These are phyloP conservation scores for Mortierella polycephala DNA, from an alignment of 371 early-diverging fungal genomes.

Conservation along the genomic window DNA sequence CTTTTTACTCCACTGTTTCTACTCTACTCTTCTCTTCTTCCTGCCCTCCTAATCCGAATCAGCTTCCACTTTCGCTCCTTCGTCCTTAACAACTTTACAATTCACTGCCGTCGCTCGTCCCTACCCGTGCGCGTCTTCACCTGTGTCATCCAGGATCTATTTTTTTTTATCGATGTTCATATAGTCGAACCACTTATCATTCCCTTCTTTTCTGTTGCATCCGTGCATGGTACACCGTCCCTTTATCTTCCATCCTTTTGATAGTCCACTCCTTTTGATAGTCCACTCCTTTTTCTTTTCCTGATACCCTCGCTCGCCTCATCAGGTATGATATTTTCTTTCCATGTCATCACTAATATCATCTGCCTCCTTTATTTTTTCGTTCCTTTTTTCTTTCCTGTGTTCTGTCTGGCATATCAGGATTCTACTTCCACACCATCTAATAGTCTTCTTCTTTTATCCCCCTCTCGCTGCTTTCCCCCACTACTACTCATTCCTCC, in stretches of 20 bases:
- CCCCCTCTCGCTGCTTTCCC: conserved; percentile 1
- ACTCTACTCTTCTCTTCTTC: background rate
- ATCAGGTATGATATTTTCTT: conserved; percentile 18
- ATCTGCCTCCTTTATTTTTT: conserved; percentile 10
- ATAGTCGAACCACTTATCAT: too few species aligned
- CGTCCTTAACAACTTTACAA: background rate
- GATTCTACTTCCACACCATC: conserved; percentile 28
- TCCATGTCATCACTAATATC: background rate
- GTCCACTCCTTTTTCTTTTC: conserved; percentile 8
- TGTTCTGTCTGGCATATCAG: conserved; percentile 30
- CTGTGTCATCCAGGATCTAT: too few species aligned
- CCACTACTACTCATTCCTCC: conserved; percentile 1
- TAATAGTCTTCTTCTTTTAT: conserved; percentile 10
- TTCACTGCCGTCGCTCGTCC: too few species aligned
- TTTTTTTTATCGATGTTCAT: too few species aligned
- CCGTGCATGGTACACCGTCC: too few species aligned
- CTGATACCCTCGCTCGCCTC: conserved; percentile 4
- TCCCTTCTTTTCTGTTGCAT: too few species aligned
- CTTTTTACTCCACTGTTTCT: background rate
- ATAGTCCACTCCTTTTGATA: background rate
- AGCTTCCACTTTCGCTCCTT: background rate
- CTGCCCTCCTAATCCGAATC: too few species aligned
- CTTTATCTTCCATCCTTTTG: too few species aligned
- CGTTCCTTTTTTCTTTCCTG: conserved; percentile 34
- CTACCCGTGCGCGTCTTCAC: too few species aligned